Percentiles rank a stretch among this genome's conserved stretches.
These are phyloP conservation scores for Fusarium sarcochroum DNA, from an alignment of 2,329 filamentous ascomycete genomes.

Conservation along the genomic window DNA sequence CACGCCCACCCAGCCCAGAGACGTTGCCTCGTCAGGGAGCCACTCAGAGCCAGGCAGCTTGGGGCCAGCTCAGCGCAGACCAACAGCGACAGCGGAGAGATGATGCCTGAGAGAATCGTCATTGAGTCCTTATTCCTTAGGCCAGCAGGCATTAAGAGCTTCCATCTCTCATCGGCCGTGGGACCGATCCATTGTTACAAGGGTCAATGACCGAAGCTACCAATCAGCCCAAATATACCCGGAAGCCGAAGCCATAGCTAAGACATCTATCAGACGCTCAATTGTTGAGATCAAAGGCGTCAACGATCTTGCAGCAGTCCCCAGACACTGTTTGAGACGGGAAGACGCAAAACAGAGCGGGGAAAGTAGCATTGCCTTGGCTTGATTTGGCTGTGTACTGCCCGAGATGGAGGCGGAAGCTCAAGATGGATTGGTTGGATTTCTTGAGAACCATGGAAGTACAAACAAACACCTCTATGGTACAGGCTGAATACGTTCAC, in stretches of 20 bases:
- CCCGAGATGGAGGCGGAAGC: constrained; percentile 21
- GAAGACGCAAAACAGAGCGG: constrained; percentile 37
- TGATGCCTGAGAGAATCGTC: constrained; percentile 21
- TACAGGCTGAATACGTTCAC: neutral
- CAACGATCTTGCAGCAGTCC: constrained; percentile 3
- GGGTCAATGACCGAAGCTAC: neutral
- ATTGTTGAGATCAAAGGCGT: neutral
- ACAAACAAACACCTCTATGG: neutral
- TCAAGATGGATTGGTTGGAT: constrained; percentile 20
- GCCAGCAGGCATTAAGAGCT: constrained; percentile 10
- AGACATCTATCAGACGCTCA: neutral
- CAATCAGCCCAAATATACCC: neutral
- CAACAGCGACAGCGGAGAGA: constrained; percentile 20
- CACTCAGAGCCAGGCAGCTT: constrained; percentile 13
- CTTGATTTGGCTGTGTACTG: constrained; percentile 11
- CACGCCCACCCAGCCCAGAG: constrained; percentile 14
- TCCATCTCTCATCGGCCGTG: neutral
- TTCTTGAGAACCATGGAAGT: neutral
- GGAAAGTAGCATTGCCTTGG: constrained; percentile 41
- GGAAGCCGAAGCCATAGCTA: neutral
- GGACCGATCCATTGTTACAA: constrained; percentile 5
- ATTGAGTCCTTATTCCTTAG: constrained; percentile 17
- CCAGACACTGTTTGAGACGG: constrained; percentile 3
- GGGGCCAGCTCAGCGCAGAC: constrained; percentile 10
- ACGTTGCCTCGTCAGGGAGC: constrained; percentile 32